These are phyloP conservation scores for Aquilaria yunnanensis DNA, from an alignment of 345 rosid species.

Conservation along the genomic window DNA sequence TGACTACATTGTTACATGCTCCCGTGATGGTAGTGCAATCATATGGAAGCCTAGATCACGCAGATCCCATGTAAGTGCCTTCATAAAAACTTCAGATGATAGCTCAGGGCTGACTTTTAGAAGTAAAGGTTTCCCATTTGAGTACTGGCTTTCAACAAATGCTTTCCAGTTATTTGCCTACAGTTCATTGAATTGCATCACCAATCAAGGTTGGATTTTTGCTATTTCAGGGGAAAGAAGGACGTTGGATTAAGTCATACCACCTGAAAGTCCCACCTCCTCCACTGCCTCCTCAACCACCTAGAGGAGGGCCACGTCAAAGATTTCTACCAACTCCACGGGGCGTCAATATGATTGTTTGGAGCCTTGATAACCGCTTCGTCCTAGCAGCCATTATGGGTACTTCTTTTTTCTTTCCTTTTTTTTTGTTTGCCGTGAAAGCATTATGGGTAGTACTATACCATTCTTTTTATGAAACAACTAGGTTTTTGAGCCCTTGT, in stretches of 20 bases:
- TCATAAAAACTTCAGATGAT: slow-evolving; percentile 2
- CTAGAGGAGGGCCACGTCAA: slow-evolving; percentile 98
- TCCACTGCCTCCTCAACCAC: slow-evolving; percentile 96
- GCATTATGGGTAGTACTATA: no score
- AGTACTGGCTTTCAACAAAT: neutral
- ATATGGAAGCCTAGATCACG: slow-evolving; percentile 95
- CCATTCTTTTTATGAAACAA: no score
- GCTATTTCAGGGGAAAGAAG: slow-evolving; percentile 65
- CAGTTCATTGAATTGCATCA: no score
- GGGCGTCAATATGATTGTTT: slow-evolving; percentile 98
- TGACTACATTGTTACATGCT: slow-evolving; percentile 95
- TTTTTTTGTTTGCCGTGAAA: no score
- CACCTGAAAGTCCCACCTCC: slow-evolving; percentile 99
- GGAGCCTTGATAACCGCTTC: slow-evolving; percentile 99
- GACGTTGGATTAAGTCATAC: slow-evolving; percentile 88
- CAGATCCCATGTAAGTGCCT: slow-evolving; percentile 66
- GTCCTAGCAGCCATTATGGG: slow-evolving; percentile 99
- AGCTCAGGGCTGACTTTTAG: slow-evolving; percentile 9
- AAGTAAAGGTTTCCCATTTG: slow-evolving; percentile 1
- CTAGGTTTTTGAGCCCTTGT: no score
- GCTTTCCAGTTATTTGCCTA: neutral
- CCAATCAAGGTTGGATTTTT: slow-evolving; percentile 2
- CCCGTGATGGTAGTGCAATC: slow-evolving; percentile 99
- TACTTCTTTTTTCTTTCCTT: slow-evolving; percentile 9
- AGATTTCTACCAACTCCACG: slow-evolving; percentile 97